Evolutionary conservation across 129 eudicot species (phyloP).

Genomic region (Cynara cardunculus): DNA sequence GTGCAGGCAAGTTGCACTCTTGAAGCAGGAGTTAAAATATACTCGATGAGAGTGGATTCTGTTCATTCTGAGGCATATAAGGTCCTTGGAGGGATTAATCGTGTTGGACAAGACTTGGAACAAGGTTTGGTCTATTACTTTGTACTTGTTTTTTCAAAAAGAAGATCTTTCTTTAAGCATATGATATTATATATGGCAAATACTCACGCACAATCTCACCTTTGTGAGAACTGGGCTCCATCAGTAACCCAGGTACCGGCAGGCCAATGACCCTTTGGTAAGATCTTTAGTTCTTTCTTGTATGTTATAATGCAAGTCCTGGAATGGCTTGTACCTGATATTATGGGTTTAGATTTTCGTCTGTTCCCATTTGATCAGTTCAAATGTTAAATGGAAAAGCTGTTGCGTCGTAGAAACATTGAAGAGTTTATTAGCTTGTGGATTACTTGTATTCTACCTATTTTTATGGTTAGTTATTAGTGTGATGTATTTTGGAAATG

Average conservation of each 20-base stretch:
- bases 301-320: too few species aligned
- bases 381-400: background rate
- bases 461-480: background rate
- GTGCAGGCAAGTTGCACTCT: constrained; percentile 90
- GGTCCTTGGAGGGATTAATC: constrained; percentile 85
- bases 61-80: constrained; percentile 94
- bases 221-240: background rate
- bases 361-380: background rate
- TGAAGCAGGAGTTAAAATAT: constrained; percentile 98
- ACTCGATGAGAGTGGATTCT: constrained; percentile 89
- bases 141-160: background rate
- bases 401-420: background rate
- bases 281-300: constrained; percentile 1
- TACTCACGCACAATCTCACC: background rate
- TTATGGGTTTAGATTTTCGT: background rate
- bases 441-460: background rate
- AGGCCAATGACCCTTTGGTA: background rate
- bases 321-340: background rate
- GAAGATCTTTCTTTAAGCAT: background rate
- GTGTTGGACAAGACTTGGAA: constrained; percentile 74
- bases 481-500: background rate
- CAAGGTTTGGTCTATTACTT: constrained; percentile 47
- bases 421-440: background rate
- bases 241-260: background rate
- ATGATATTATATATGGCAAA: background rate